These are phyloP conservation scores for Wickerhamomyces bisporus DNA, from an alignment of 805 yeast genomes.

Conservation along the genomic window DNA sequence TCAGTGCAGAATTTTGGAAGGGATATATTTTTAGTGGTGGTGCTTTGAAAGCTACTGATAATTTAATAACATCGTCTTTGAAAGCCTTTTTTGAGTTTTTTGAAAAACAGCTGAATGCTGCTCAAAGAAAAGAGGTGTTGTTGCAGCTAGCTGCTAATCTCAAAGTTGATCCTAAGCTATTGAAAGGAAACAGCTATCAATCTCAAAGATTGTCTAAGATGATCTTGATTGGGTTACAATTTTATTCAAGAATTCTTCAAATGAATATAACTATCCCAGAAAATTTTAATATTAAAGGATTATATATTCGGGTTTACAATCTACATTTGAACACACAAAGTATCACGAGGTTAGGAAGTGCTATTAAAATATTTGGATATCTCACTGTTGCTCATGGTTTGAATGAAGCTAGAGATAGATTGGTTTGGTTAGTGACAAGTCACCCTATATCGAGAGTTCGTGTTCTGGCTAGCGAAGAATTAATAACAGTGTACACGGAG, in stretches of 20 bases:
- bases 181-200: conserved; percentile 2
- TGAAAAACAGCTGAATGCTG: conserved; percentile 12
- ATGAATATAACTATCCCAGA: conserved; percentile 16
- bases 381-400: conserved; percentile 22
- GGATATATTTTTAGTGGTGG: conserved; percentile 55
- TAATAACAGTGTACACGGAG: conserved; percentile 34
- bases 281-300: conserved; percentile 24
- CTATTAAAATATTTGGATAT: conserved; percentile 40
- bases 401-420: conserved; percentile 15
- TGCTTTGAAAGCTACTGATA: conserved; percentile 45
- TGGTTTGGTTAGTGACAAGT: conserved; percentile 26
- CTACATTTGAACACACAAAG: conserved; percentile 47
- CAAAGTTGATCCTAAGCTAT: conserved; percentile 15
- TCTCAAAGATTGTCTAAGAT: conserved; percentile 15
- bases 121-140: conserved; percentile 13
- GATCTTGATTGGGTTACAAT: conserved; percentile 21
- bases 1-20: conserved; percentile 41
- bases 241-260: conserved; percentile 18
- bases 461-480: conserved; percentile 34
- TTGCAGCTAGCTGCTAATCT: conserved; percentile 24
- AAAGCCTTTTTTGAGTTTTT: conserved; percentile 31
- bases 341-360: conserved; percentile 31
- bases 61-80: conserved; percentile 38
- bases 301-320: conserved; percentile 48
- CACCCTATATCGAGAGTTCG: conserved; percentile 32